phyloP scores from a whole-genome alignment of 1,139 yeast genomes.

The Hyphopichia burtonii region DNA sequence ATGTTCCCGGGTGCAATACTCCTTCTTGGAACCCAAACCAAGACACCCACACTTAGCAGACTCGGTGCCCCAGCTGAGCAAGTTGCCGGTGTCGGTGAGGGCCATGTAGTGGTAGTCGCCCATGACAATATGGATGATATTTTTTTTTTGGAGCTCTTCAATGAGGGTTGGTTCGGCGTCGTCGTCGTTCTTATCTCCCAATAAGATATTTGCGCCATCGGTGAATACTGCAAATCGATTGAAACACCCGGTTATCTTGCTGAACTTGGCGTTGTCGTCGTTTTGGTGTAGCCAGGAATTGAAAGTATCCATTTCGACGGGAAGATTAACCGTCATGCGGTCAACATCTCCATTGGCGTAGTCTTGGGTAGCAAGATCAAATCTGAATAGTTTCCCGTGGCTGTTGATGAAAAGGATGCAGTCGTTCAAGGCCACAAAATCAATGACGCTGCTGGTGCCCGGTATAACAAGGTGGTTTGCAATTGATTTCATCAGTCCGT shows the following conservation, averaged over 20 bases:
- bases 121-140: slow-evolving; percentile 57
- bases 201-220: slow-evolving; percentile 47
- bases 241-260: slow-evolving; percentile 51
- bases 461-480: slow-evolving; percentile 46
- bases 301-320: slow-evolving; percentile 11
- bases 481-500: slow-evolving; percentile 14
- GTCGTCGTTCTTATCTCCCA: slow-evolving; percentile 30
- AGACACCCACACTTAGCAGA: slow-evolving; percentile 64
- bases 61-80: slow-evolving; percentile 74
- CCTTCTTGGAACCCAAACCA: slow-evolving; percentile 54
- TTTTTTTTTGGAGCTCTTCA: slow-evolving; percentile 48
- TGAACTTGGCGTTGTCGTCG: slow-evolving; percentile 23
- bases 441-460: slow-evolving; percentile 42
- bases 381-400: slow-evolving; percentile 45
- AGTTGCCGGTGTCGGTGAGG: slow-evolving; percentile 54
- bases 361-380: slow-evolving; percentile 20
- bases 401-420: slow-evolving; percentile 50
- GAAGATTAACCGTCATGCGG: not conserved
- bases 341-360: slow-evolving; percentile 14
- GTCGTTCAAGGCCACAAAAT: slow-evolving; percentile 56
- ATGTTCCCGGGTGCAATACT: slow-evolving; percentile 18
- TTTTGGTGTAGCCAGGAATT: slow-evolving; percentile 32
- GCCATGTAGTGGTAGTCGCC: slow-evolving; percentile 79
- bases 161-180: slow-evolving; percentile 22
- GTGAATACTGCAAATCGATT: slow-evolving; percentile 54